Percentiles rank a stretch among this genome's conserved stretches.
Evolutionary conservation across 768 basidiomycete genomes (phyloP).

Genomic region (Chiua virens): DNA sequence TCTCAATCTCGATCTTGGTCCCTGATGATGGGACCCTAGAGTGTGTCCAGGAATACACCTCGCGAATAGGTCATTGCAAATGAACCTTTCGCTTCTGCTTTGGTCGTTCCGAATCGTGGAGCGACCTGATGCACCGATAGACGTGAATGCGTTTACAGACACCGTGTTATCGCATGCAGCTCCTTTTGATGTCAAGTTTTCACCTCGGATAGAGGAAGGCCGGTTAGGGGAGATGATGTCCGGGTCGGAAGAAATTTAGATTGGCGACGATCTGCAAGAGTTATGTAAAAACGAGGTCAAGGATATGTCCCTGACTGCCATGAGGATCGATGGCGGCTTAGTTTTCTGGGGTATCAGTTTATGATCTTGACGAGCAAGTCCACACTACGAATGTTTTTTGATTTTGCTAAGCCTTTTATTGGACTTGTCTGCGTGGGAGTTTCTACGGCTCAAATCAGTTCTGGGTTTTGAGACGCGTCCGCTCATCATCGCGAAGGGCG

Average conservation of each 20-base stretch:
- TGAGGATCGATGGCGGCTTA: no score
- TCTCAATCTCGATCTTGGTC: background rate
- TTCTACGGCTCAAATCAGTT: constrained; percentile 4
- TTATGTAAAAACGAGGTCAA: no score
- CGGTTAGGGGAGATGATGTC: no score
- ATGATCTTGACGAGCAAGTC: no score
- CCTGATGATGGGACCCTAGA: constrained; percentile 27
- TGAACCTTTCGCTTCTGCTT: constrained; percentile 57
- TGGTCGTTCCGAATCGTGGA: constrained; percentile 59
- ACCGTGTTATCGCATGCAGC: constrained; percentile 53
- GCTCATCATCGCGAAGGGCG: constrained; percentile 24
- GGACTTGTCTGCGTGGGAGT: constrained; percentile 23
- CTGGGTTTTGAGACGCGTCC: constrained; percentile 20
- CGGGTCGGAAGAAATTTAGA: no score
- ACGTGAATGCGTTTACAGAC: constrained; percentile 54
- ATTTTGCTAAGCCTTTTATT: background rate
- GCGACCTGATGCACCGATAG: constrained; percentile 51
- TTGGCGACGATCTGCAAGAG: no score
- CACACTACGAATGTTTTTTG: no score
- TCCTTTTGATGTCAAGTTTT: constrained; percentile 56
- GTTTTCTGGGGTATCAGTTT: no score
- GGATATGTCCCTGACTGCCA: no score
- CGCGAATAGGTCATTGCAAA: constrained; percentile 47
- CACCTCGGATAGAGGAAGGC: constrained; percentile 37
- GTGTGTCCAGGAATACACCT: constrained; percentile 63